Evolutionary conservation across 805 yeast genomes (phyloP).

Genomic region (Pichia heedii): DNA sequence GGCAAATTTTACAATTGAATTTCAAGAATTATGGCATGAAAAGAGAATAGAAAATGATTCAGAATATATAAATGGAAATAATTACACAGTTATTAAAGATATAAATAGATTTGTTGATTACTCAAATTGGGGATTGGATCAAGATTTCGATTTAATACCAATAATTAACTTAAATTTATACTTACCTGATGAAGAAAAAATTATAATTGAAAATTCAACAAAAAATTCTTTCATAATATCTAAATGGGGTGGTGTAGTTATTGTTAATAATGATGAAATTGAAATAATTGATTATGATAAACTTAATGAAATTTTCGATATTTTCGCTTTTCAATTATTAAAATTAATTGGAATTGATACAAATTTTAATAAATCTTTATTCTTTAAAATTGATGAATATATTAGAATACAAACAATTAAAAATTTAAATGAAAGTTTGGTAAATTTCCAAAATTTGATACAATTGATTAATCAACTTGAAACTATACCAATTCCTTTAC

Average conservation of each 20-base stretch:
- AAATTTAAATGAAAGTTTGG: slow-evolving; percentile 53
- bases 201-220: slow-evolving; percentile 35
- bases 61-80: slow-evolving; percentile 18
- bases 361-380: slow-evolving; percentile 44
- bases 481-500: slow-evolving; percentile 75
- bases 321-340: slow-evolving; percentile 68
- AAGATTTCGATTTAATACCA: slow-evolving; percentile 46
- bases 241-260: slow-evolving; percentile 79
- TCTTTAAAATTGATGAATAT: slow-evolving; percentile 55
- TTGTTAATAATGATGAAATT: slow-evolving; percentile 29
- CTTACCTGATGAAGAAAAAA: slow-evolving; percentile 43
- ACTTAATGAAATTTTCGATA: slow-evolving; percentile 40
- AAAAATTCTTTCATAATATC: slow-evolving; percentile 68
- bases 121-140: slow-evolving; percentile 70
- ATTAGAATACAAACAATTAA: slow-evolving; percentile 49
- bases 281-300: neutral
- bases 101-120: slow-evolving; percentile 72
- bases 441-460: slow-evolving; percentile 64
- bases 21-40: slow-evolving; percentile 70
- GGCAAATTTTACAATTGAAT: slow-evolving; percentile 66
- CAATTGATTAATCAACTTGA: slow-evolving; percentile 61
- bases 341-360: slow-evolving; percentile 62
- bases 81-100: slow-evolving; percentile 35
- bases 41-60: slow-evolving; percentile 21
- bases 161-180: slow-evolving; percentile 62